Conservation (phyloP, 2,329 filamentous ascomycete species). For the Aspergillus quadricinctus region DNA sequence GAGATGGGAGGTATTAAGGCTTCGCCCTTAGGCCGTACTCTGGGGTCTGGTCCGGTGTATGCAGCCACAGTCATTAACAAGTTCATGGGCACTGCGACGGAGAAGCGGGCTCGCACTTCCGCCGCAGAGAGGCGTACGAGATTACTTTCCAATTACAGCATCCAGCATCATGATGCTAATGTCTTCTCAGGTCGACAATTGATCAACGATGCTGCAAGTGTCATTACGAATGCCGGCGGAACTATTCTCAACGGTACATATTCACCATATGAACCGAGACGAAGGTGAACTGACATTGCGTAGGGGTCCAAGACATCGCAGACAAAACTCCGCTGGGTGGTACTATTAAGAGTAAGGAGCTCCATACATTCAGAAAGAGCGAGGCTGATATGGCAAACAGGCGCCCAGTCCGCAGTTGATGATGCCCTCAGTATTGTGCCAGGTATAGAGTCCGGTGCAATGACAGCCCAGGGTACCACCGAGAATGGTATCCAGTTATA, state of each 20-base stretch:
- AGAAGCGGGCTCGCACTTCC: background rate
- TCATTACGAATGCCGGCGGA: constrained; percentile 24
- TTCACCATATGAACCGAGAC: background rate
- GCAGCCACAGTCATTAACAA: constrained; percentile 53
- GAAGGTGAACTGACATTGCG: background rate
- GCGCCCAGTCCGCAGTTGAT: constrained; percentile 6
- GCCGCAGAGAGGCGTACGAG: background rate
- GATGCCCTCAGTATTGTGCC: constrained; percentile 5
- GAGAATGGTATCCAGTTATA: constrained; percentile 54
- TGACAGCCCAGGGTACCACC: constrained; percentile 43
- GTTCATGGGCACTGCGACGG: constrained; percentile 51
- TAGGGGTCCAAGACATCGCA: constrained; percentile 6
- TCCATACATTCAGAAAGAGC: too few relatives aligned
- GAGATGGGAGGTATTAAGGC: constrained; percentile 55
- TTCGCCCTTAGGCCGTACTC: constrained; percentile 60
- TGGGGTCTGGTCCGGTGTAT: constrained; percentile 56
- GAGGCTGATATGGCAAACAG: background rate
- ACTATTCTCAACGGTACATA: constrained; percentile 6
- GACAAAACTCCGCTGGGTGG: constrained; percentile 7
- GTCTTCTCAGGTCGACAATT: constrained; percentile 2
- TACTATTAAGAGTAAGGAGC: constrained; percentile 4
- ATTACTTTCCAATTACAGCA: background rate
- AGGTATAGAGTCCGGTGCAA: constrained; percentile 45
- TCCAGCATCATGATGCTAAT: constrained; percentile 11
- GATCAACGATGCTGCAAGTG: constrained; percentile 23